Percentiles rank a stretch among this genome's conserved stretches.
phyloP scores from a whole-genome alignment of 345 rosid genomes.

The Populus ilicifolia region DNA sequence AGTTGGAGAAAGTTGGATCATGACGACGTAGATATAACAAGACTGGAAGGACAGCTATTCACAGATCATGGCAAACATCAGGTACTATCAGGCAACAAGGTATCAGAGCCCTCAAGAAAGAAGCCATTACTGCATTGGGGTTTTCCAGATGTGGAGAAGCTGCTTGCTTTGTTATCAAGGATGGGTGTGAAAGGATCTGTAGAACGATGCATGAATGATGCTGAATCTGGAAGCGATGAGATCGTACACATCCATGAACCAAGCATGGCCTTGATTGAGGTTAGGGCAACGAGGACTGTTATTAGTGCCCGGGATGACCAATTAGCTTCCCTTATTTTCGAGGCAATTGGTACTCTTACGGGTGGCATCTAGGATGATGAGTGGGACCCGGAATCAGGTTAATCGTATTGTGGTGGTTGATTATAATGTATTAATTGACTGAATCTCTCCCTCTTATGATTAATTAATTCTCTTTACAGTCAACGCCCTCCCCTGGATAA shows the following conservation, averaged over 20 bases:
- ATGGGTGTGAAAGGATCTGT: slow-evolving; percentile 50
- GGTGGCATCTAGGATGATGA: slow-evolving; percentile 36
- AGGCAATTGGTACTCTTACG: slow-evolving; percentile 42
- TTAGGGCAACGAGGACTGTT: slow-evolving; percentile 35
- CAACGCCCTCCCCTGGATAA: too few species aligned
- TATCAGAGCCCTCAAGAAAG: slow-evolving; percentile 21
- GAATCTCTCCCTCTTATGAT: too few species aligned
- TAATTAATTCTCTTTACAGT: too few species aligned
- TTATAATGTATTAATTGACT: too few species aligned
- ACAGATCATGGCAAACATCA: slow-evolving; percentile 42
- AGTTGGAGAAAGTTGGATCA: slow-evolving; percentile 44
- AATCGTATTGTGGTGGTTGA: too few species aligned
- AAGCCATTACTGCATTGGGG: slow-evolving; percentile 47
- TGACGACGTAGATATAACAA: slow-evolving; percentile 37
- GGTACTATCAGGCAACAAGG: slow-evolving; percentile 37
- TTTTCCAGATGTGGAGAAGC: slow-evolving; percentile 43
- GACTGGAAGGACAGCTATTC: slow-evolving; percentile 61
- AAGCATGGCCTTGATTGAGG: slow-evolving; percentile 42
- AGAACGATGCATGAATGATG: slow-evolving; percentile 22
- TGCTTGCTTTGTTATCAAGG: slow-evolving; percentile 41
- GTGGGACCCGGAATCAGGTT: too few species aligned
- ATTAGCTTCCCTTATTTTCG: slow-evolving; percentile 40
- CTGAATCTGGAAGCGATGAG: slow-evolving; percentile 22
- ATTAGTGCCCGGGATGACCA: slow-evolving; percentile 42
- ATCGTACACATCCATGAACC: slow-evolving; percentile 41